A percentile compares a stretch with the other conserved stretches of the same genome.
These are phyloP conservation scores for Herpetomonas tarakana DNA, from an alignment of 208 protist species.

Conservation along the genomic window DNA sequence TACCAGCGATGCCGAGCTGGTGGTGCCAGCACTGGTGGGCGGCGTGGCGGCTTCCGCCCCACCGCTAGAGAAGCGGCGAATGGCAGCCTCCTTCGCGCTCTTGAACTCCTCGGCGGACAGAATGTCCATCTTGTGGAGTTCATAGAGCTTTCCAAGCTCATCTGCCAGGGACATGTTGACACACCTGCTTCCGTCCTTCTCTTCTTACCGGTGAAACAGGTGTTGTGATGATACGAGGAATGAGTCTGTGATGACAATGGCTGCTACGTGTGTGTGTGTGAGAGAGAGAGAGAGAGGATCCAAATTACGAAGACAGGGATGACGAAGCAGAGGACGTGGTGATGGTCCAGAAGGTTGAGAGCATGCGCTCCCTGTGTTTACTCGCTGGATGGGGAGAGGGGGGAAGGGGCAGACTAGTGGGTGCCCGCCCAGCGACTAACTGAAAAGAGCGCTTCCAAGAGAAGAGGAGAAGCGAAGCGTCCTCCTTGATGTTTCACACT, in stretches of 20 bases:
- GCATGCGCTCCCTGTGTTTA: slow-evolving; percentile 11
- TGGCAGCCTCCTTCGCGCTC: slow-evolving; percentile 41
- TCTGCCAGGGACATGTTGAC: slow-evolving; percentile 35
- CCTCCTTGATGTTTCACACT: too few relatives aligned
- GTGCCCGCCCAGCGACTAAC: too few relatives aligned
- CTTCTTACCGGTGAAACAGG: not conserved
- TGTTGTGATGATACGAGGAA: not conserved
- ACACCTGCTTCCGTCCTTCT: not conserved
- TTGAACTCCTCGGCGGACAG: slow-evolving; percentile 65
- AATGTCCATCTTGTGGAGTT: slow-evolving; percentile 44
- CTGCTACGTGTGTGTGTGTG: not conserved
- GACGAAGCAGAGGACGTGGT: slow-evolving; percentile 2
- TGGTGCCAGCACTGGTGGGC: not conserved
- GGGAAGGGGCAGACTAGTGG: too few relatives aligned
- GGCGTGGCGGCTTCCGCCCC: not conserved
- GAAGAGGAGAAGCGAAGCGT: too few relatives aligned
- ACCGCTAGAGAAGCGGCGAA: slow-evolving; percentile 17
- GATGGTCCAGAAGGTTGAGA: not conserved
- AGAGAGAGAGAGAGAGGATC: not conserved
- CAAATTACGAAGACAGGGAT: too few relatives aligned
- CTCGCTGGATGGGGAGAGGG: too few relatives aligned
- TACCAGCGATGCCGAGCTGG: not conserved
- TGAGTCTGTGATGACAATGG: not conserved
- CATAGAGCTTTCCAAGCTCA: slow-evolving; percentile 50
- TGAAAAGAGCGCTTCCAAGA: too few relatives aligned